These are phyloP conservation scores for Oryza officinalis DNA, from an alignment of 176 grass and related monocot species.

Conservation along the genomic window DNA sequence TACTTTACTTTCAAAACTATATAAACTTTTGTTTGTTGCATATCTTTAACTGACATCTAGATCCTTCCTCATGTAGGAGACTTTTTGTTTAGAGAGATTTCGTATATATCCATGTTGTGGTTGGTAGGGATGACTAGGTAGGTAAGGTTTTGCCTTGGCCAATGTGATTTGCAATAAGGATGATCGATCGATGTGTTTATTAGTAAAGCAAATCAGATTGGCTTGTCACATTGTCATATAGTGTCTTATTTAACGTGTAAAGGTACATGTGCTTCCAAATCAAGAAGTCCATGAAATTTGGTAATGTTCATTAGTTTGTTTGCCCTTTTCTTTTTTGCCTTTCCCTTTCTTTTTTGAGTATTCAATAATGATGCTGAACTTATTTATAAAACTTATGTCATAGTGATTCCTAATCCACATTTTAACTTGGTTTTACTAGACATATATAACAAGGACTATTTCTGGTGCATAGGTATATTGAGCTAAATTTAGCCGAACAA, in stretches of 20 bases:
- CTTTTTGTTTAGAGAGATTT: not conserved
- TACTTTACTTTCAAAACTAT: not conserved
- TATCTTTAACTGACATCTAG: not conserved
- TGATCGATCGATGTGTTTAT: not conserved
- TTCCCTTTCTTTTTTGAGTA: not conserved
- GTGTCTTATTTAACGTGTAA: not conserved
- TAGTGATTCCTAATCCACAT: no score
- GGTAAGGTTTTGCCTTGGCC: not conserved
- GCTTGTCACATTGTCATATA: not conserved
- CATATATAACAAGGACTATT: not conserved
- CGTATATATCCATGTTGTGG: not conserved
- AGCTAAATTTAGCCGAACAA: not conserved
- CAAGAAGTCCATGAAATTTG: not conserved
- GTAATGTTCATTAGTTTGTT: not conserved
- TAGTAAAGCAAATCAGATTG: not conserved
- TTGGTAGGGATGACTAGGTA: not conserved
- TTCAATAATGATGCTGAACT: not conserved
- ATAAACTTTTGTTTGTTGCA: not conserved
- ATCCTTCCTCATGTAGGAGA: not conserved
- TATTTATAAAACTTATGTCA: not conserved
- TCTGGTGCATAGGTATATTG: not conserved
- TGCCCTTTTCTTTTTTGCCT: not conserved
- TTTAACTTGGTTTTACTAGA: not conserved
- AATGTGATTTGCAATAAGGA: slow-evolving; percentile 25
- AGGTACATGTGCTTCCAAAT: not conserved